Conservation (phyloP, 441 rosid genomes). For the Populus hybrid region DNA sequence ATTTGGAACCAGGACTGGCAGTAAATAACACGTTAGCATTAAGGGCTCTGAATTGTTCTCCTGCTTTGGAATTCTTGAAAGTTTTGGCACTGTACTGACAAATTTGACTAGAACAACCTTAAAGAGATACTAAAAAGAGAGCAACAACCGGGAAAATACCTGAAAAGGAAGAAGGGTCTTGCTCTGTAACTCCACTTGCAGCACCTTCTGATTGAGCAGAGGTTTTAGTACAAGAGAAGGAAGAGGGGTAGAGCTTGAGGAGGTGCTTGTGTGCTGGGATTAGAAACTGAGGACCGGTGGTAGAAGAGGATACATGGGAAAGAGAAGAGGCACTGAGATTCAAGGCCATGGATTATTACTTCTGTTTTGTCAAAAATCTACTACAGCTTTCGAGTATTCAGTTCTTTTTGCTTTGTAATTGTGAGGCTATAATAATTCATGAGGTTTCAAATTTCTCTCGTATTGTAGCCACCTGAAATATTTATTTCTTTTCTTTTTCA, state of each 20-base stretch:
- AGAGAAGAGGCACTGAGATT: conserved; percentile 27
- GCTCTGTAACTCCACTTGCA: conserved; percentile 42
- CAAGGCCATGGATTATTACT: not conserved
- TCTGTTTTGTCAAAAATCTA: not conserved
- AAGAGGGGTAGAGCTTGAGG: conserved; percentile 26
- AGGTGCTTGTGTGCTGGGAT: conserved; percentile 28
- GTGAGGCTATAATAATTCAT: not conserved
- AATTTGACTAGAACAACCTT: not conserved
- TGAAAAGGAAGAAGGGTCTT: conserved; percentile 40
- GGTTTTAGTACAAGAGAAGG: conserved; percentile 18
- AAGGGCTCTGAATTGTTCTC: not conserved
- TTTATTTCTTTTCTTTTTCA: not conserved
- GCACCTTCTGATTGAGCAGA: conserved; percentile 46
- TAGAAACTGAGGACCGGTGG: conserved; percentile 8
- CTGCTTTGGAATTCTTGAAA: not conserved
- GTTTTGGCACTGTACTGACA: not conserved
- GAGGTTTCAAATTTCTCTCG: too few relatives aligned
- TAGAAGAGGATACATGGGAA: conserved; percentile 30
- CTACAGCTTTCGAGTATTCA: not conserved
- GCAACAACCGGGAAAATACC: conserved; percentile 27
- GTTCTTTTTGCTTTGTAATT: not conserved
- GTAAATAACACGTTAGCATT: not conserved
- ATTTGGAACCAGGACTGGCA: not conserved
- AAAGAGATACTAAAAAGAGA: not conserved
- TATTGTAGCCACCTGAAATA: not conserved